phyloP scores from a whole-genome alignment of 441 rosid genomes.

The Populus hybrid region DNA sequence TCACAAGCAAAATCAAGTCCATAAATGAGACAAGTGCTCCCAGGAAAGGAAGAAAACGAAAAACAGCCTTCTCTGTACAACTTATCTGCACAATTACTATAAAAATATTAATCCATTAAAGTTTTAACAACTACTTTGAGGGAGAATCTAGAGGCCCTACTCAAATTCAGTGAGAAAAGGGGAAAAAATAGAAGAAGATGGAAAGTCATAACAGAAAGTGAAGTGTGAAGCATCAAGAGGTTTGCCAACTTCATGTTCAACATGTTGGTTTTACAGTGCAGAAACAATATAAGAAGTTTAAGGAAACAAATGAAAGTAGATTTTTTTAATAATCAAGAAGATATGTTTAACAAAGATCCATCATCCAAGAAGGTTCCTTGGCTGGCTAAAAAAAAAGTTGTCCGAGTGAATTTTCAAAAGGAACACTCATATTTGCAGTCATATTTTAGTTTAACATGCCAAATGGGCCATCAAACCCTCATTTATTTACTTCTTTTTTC shows the following conservation, averaged over 20 bases:
- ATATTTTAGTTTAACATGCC: background rate
- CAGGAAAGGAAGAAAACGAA: constrained; percentile 47
- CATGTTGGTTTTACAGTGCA: background rate
- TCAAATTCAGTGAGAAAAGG: background rate
- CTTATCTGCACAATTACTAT: constrained; percentile 35
- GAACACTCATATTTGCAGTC: no score
- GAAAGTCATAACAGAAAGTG: background rate
- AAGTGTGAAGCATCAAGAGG: background rate
- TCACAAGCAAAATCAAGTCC: constrained; percentile 46
- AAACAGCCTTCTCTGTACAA: constrained; percentile 41
- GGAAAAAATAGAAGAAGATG: background rate
- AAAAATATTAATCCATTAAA: constrained; percentile 2
- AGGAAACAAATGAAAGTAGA: background rate
- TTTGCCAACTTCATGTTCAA: background rate
- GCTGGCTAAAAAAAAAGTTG: no score
- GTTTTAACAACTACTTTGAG: constrained; percentile 5
- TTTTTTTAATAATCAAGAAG: background rate
- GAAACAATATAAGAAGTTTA: background rate
- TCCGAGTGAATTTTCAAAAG: no score
- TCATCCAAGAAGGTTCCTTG: no score
- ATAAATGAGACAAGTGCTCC: constrained; percentile 66
- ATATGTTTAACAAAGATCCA: background rate
- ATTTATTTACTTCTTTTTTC: background rate
- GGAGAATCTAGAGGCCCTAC: background rate
- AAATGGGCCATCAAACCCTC: background rate